Evolutionary conservation across 2,329 filamentous ascomycete species (phyloP), one percentile per base, ranked within the genome.

Genomic region (Xylaria sp.): DNA sequence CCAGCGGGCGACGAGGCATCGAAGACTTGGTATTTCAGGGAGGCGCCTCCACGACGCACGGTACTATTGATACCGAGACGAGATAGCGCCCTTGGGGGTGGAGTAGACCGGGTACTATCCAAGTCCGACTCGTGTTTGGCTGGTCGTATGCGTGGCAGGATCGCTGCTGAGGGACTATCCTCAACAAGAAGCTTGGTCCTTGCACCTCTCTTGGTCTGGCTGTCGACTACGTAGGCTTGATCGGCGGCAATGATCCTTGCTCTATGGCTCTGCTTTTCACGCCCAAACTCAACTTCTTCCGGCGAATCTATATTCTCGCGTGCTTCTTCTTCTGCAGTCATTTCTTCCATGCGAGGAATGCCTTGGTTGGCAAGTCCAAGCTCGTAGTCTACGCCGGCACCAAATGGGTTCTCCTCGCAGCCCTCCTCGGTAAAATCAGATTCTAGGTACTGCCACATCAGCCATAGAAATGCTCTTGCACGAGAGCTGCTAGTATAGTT

Each of bases 371-470:
- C 87, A 1, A 91, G 87, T 68, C 88, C 86, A 0, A 88, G 81
- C 8, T 84, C 86, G 70, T 91, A 91, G 75, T 90, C 89, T 2
- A 91, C 87, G 12, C 89, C 90, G 11, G 84, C 78, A 0, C 96
- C 96, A 75, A 98, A 99, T 0, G 96, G 96, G 76, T 99, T 99
- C 74, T 93, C 91, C 56, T 93, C 86, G 53, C 93, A 95, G 64
- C 93, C 93, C 75, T 97, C 93, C 74, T 92, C 89, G 0, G 93
- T 93, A 74, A 98, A 98, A 78, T 98, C 93, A 32, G 94, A 97
- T 79, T 99, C 96, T 19, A 99, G 86, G 77, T 99, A 98, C 85
- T 96, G 98, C 96, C 96, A 99, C 90, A 99, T 97, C 71, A 99
- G 84, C 96, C 96, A 99, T 21, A 99, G 82, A 74, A 99, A 99